Evolutionary conservation across 352 stramenopile genomes (phyloP).

Genomic region (Globisporangium nodosum): DNA sequence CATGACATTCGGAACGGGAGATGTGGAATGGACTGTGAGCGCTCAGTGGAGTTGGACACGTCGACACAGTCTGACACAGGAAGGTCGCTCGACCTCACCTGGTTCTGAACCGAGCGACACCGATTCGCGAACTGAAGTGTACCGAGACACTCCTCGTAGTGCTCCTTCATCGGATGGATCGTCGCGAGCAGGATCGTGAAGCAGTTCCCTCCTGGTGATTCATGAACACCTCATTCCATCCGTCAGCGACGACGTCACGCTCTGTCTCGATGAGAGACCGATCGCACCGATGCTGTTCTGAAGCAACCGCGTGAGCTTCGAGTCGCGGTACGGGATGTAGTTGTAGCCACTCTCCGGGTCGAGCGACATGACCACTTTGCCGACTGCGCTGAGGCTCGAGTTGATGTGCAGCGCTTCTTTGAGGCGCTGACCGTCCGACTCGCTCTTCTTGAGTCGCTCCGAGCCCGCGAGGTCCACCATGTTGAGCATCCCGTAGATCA

Average conservation of each 20-base stretch:
- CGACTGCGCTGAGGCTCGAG: constrained; percentile 75
- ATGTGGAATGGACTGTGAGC: not conserved
- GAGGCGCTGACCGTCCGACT: constrained; percentile 77
- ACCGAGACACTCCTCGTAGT: constrained; percentile 89
- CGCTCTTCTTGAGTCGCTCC: constrained; percentile 83
- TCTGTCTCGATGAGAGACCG: not conserved
- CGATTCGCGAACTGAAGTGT: constrained; percentile 90
- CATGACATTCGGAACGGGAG: not conserved
- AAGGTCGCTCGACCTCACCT: constrained; percentile 25
- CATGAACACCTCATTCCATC: not conserved
- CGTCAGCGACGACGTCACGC: not conserved
- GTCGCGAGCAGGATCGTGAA: constrained; percentile 83
- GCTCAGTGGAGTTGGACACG: not conserved
- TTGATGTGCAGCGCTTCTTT: constrained; percentile 87
- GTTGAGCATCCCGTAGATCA: constrained; percentile 83
- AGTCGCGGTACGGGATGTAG: constrained; percentile 85
- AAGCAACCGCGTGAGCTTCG: constrained; percentile 75
- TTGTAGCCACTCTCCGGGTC: constrained; percentile 84
- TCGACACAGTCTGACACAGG: not conserved
- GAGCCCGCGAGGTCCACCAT: constrained; percentile 83
- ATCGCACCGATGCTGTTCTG: constrained; percentile 78
- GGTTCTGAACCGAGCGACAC: constrained; percentile 88
- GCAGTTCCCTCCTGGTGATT: constrained; percentile 67
- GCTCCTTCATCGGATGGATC: constrained; percentile 85
- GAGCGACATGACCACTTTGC: constrained; percentile 85